phyloP scores from a whole-genome alignment of 345 rosid species.

The Excoecaria cochinchinensis region DNA sequence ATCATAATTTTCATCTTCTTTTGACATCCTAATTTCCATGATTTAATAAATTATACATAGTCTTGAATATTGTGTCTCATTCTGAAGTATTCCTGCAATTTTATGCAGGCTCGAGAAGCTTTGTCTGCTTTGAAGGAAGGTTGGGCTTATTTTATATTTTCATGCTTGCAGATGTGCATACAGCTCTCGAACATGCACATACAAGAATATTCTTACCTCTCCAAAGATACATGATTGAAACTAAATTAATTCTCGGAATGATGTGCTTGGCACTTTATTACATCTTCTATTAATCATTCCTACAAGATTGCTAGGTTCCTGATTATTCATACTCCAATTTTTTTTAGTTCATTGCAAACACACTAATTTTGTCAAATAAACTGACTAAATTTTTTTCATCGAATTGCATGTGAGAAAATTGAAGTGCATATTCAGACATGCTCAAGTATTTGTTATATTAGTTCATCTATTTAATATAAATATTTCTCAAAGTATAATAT shows the following conservation, averaged over 20 bases:
- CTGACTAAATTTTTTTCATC: too few relatives aligned
- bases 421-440: too few relatives aligned
- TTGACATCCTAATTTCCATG: not conserved
- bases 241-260: not conserved
- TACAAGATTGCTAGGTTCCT: not conserved
- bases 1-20: not conserved
- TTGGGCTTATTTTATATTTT: conserved; percentile 24
- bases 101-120: conserved; percentile 61
- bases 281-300: not conserved
- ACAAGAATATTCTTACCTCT: not conserved
- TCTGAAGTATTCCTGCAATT: conserved; percentile 9
- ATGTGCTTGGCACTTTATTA: too few relatives aligned
- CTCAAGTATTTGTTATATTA: too few relatives aligned
- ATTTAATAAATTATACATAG: not conserved
- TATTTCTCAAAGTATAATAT: not conserved
- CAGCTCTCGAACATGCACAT: too few relatives aligned
- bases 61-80: not conserved
- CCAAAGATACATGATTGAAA: not conserved
- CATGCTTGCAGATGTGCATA: not conserved
- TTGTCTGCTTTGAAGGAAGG: conserved; percentile 69
- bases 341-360: too few relatives aligned
- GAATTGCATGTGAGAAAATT: too few relatives aligned
- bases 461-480: not conserved
- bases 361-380: too few relatives aligned
- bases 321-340: not conserved